Base-by-base conservation (phyloP, 2,329 filamentous ascomycete genomes). In the Stagonosporopsis tanaceti region DNA sequence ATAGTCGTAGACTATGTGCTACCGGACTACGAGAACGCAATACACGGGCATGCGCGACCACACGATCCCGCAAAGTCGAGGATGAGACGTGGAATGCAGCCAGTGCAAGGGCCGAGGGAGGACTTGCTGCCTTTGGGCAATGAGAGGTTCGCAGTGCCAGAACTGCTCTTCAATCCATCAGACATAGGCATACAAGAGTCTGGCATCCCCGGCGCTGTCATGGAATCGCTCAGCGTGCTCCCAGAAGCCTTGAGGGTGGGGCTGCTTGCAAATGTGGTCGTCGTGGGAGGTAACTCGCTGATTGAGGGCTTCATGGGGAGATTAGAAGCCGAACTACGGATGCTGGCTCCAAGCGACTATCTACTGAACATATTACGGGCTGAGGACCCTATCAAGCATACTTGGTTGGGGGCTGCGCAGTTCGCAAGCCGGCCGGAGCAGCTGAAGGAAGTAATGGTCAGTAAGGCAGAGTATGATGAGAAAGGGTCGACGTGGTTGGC, bases 1-100 rank as follows among this genome's bases (percentile, higher is more conserved):
- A 87, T 97, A 32, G 90, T 93, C 6, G 88, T 93, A 54, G 94
- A 99, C 72, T 99, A 97, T 72, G 89, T 98, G 20, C 82, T 99
- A 2, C 95, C 95, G 0, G 93, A 99, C 74, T 89, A 88, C 57
- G 85, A 88, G 61, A 79, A 79, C 6, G 76, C 82, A 25, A 84
- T 82, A 50, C 82, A 89, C 42, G 94, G 94, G 1, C 84, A 90
- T 48, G 81, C 93, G 28, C 85, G 91, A 51, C 89, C 93, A 3
- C 92, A 94, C 69, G 92, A 97, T 68, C 86, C 91, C 0, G 78
- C 84, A 28, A 84, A 88, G 39, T 84, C 86, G 24, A 74, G 75
- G 63, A 79, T 82, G 70, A 81, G 79, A 28, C 69, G 83, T 6
- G 78, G 80, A 9, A 77, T 84, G 73, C 80, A 77, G 79, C 69